Conservation (phyloP, 169 alveolate species). For the Cryptosporidium ryanae region DNA sequence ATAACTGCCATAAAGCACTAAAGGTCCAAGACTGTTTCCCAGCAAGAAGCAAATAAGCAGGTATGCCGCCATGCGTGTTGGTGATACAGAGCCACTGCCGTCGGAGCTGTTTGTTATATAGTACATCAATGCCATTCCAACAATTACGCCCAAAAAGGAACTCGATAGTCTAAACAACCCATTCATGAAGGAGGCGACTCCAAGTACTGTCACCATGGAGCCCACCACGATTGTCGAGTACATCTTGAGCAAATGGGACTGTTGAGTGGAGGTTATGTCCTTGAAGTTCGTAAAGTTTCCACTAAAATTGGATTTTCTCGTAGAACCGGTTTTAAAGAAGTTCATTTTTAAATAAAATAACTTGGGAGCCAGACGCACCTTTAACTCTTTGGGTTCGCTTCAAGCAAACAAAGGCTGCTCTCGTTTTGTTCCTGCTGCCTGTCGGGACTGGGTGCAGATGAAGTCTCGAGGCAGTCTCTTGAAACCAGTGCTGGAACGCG, state of each 20-base stretch:
- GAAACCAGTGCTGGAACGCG: no score
- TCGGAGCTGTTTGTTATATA: constrained; percentile 18
- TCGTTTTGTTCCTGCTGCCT: no score
- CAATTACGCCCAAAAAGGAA: constrained; percentile 19
- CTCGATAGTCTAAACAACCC: constrained; percentile 4
- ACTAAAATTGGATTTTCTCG: constrained; percentile 53
- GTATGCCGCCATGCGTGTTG: constrained; percentile 27
- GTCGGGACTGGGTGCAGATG: no score
- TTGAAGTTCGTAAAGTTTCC: constrained; percentile 34
- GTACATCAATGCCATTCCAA: constrained; percentile 40
- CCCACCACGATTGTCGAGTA: constrained; percentile 58
- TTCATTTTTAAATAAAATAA: neutral
- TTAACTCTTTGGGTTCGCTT: neutral
- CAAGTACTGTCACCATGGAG: constrained; percentile 47
- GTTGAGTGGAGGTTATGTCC: constrained; percentile 38
- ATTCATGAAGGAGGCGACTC: constrained; percentile 51
- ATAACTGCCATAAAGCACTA: constrained; percentile 40
- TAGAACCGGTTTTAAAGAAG: neutral
- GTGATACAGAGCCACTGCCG: constrained; percentile 15
- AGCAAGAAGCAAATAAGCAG: constrained; percentile 33
- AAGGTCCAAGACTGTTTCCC: constrained; percentile 70
- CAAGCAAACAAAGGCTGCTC: no score
- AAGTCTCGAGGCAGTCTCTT: no score
- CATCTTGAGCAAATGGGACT: constrained; percentile 51
- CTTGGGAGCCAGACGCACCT: neutral